phyloP scores from a whole-genome alignment of 2,329 filamentous ascomycete genomes.

The Trichoderma polysporum region DNA sequence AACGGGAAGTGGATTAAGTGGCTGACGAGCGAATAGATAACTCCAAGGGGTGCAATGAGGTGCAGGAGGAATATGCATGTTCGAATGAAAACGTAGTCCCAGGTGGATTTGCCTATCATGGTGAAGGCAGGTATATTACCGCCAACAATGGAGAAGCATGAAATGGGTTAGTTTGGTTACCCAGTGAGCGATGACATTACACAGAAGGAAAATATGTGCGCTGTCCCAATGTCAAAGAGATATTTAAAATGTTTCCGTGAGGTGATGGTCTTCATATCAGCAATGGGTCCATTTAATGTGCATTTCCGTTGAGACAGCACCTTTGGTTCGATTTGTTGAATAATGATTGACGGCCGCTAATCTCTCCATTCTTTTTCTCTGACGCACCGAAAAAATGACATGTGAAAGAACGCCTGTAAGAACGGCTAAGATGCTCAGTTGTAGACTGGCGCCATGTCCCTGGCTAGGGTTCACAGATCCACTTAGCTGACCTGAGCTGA shows the following conservation, averaged over 20 bases:
- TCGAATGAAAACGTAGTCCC: conserved; percentile 42
- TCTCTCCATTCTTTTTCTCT: not conserved
- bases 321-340: not conserved
- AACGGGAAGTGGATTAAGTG: conserved; percentile 28
- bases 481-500: no score
- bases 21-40: conserved; percentile 43
- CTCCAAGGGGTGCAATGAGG: conserved; percentile 48
- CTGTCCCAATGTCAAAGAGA: not conserved
- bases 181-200: not conserved
- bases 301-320: not conserved
- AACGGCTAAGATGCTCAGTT: no score
- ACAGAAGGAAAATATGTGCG: not conserved
- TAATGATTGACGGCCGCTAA: not conserved
- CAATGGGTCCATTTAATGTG: not conserved
- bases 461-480: no score
- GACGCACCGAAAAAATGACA: not conserved
- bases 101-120: conserved; percentile 22
- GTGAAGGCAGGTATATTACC: not conserved
- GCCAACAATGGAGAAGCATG: not conserved
- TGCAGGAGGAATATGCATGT: conserved; percentile 48
- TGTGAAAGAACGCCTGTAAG: no score
- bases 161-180: not conserved
- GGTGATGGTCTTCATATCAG: not conserved
- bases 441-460: no score
- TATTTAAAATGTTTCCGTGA: not conserved